Conservation (phyloP, 768 basidiomycete species). For the Gymnopilus junonius region DNA sequence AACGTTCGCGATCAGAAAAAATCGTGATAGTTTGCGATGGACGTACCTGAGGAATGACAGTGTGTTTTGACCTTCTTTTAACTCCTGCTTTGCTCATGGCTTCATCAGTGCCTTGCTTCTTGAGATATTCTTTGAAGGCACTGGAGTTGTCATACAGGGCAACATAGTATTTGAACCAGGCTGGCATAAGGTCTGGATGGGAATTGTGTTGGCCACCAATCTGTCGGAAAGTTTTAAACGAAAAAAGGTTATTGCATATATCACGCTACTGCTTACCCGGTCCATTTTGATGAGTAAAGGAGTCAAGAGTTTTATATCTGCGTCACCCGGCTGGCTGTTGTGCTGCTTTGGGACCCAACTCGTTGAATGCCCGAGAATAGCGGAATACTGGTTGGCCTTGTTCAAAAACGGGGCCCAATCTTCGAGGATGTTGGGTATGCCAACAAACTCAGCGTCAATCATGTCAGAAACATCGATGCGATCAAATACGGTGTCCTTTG, state of each 20-base stretch:
- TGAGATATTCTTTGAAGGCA: conserved; percentile 39
- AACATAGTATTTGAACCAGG: conserved; percentile 11
- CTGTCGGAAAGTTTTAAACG: too few relatives aligned
- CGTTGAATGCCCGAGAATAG: conserved; percentile 49
- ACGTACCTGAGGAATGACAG: conserved; percentile 44
- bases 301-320: not conserved
- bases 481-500: conserved; percentile 38
- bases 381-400: conserved; percentile 26
- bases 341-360: conserved; percentile 41
- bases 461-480: conserved; percentile 55
- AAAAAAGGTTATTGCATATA: too few relatives aligned
- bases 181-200: not conserved
- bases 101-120: conserved; percentile 26
- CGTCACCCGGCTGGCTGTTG: conserved; percentile 17
- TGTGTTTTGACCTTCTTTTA: conserved; percentile 29
- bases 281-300: conserved; percentile 13
- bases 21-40: not conserved
- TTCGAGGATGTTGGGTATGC: conserved; percentile 34
- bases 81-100: conserved; percentile 26
- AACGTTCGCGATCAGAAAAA: not conserved
- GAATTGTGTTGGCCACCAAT: too few relatives aligned
- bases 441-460: conserved; percentile 45
- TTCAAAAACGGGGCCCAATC: conserved; percentile 45
- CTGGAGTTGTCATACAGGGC: conserved; percentile 40
- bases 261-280: conserved; percentile 3